Evolutionary conservation across 2,329 filamentous ascomycete species (phyloP).

Genomic region (Fusarium sp.): DNA sequence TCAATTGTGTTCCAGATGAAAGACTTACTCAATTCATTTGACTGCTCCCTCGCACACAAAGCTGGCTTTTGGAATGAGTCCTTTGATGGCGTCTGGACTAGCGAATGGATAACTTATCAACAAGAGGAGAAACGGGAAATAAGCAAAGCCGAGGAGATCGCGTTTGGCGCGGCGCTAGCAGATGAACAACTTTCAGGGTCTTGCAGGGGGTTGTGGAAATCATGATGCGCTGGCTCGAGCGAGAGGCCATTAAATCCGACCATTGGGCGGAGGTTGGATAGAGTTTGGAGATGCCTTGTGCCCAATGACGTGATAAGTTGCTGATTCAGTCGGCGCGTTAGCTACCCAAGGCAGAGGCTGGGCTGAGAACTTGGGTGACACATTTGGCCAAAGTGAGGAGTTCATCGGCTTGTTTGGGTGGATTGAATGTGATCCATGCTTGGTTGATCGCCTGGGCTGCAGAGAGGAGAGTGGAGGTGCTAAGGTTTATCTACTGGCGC

Average conservation of each 20-base stretch:
- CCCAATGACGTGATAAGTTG: constrained; percentile 27
- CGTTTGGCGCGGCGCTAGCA: constrained; percentile 27
- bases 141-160: constrained; percentile 22
- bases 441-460: constrained; percentile 15
- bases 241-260: neutral
- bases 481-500: constrained; percentile 3
- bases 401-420: constrained; percentile 8
- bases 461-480: constrained; percentile 12
- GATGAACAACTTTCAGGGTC: constrained; percentile 27
- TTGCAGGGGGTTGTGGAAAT: constrained; percentile 26
- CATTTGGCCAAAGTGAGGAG: constrained; percentile 26
- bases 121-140: constrained; percentile 19
- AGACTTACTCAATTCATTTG: neutral
- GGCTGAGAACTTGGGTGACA: constrained; percentile 5
- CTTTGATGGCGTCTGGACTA: neutral
- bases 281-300: constrained; percentile 13
- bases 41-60: constrained; percentile 3
- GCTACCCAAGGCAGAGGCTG: neutral
- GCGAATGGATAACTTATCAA: constrained; percentile 19
- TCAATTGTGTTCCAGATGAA: constrained; percentile 1
- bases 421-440: neutral
- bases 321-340: constrained; percentile 18
- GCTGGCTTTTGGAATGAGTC: constrained; percentile 21
- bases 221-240: constrained; percentile 6
- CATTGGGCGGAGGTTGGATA: neutral